Conservation (phyloP, 1,139 yeast species). For the Torulaspora globosa region DNA sequence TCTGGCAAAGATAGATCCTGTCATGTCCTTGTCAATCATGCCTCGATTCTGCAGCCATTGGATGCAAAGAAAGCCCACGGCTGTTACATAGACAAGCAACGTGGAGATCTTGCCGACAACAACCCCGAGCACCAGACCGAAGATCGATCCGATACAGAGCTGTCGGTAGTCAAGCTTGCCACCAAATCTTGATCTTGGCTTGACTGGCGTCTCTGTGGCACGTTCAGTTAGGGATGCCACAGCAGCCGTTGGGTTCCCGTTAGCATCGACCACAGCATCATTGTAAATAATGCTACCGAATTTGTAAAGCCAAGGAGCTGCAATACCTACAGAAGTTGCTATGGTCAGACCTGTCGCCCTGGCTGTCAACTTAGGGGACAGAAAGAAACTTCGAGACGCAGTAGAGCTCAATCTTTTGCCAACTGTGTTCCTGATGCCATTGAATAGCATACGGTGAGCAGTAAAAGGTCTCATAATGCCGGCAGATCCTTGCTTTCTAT, state of each 20-base stretch:
- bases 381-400: background rate
- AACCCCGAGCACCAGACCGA: slow-evolving; percentile 23
- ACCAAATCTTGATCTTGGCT: slow-evolving; percentile 25
- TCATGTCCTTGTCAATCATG: slow-evolving; percentile 19
- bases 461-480: slow-evolving; percentile 10
- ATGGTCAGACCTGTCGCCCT: slow-evolving; percentile 12
- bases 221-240: slow-evolving; percentile 11
- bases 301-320: slow-evolving; percentile 15
- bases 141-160: slow-evolving; percentile 24
- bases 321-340: slow-evolving; percentile 16
- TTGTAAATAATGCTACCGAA: slow-evolving; percentile 15
- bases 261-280: slow-evolving; percentile 22
- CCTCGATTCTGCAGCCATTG: slow-evolving; percentile 27
- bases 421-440: slow-evolving; percentile 4
- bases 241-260: slow-evolving; percentile 8
- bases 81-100: slow-evolving; percentile 23
- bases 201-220: slow-evolving; percentile 6
- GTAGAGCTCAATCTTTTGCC: slow-evolving; percentile 7
- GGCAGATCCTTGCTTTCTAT: background rate
- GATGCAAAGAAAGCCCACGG: slow-evolving; percentile 18
- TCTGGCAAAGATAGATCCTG: slow-evolving; percentile 17
- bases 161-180: slow-evolving; percentile 32
- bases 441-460: slow-evolving; percentile 10
- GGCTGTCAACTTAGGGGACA: slow-evolving; percentile 10
- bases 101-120: slow-evolving; percentile 26